These are phyloP conservation scores for Pharnaceum exiguum DNA, from an alignment of 148 eudicot genomes.

Conservation along the genomic window DNA sequence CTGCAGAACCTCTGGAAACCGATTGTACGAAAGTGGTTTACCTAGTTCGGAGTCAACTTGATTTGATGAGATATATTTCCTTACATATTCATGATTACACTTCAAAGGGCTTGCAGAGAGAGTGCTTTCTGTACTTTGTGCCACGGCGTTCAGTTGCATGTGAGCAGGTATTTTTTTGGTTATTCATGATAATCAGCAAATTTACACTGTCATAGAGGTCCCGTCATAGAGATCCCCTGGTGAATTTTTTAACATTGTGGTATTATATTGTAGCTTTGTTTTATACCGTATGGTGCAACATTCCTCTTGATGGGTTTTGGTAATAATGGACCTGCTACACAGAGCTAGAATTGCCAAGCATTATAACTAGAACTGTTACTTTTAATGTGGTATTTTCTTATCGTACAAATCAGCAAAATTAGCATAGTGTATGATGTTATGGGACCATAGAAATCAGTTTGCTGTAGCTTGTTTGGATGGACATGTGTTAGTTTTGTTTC, in stretches of 20 bases:
- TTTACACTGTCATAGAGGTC: no score
- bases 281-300: no score
- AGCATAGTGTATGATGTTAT: no score
- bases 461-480: not conserved
- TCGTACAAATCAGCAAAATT: no score
- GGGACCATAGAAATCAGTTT: no score
- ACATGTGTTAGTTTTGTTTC: not conserved
- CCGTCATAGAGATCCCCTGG: no score
- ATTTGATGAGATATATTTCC: slow-evolving; percentile 73
- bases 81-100: slow-evolving; percentile 65
- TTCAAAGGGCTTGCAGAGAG: slow-evolving; percentile 81
- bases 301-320: not conserved
- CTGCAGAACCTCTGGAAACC: slow-evolving; percentile 67
- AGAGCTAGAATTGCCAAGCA: no score
- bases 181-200: not conserved
- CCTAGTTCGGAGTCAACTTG: slow-evolving; percentile 71
- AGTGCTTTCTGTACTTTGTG: slow-evolving; percentile 79
- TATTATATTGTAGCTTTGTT: not conserved
- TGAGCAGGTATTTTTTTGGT: slow-evolving; percentile 55
- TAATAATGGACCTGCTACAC: no score
- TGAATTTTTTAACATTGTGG: no score
- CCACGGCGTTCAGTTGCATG: slow-evolving; percentile 94
- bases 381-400: no score
- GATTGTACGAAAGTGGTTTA: slow-evolving; percentile 83
- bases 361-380: no score